Base-by-base conservation (phyloP, 176 grass and related monocot species). In the Zizania latifolia region DNA sequence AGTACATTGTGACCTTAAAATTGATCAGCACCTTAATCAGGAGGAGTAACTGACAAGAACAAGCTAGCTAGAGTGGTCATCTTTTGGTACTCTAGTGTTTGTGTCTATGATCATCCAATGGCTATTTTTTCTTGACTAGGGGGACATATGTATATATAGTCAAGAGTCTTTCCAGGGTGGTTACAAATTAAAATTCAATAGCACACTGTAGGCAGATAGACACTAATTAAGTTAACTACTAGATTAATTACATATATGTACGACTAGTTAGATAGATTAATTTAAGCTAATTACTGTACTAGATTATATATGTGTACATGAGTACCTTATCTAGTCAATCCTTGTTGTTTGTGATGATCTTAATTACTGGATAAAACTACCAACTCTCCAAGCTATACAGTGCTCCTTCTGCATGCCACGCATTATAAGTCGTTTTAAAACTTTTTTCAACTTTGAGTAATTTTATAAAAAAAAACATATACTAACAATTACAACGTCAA, bases 31-130 rank as follows among this genome's bases (percentile, higher is more conserved):
- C 16, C 40, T 58, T 56, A 46, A 55, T 67, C 46, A 78, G 21
- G 61, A 39, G 73, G 19, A 29, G 30, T 73, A 30, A 36, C 62
- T 72, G 46, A 56, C 58, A 73, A 72, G 65, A n/a, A 37, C 59
- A 4, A 19, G 23, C 35, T 23, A 74, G 33, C 34, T 29, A 40
- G 55, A 15, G 5, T 74, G 61, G 34, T 58, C n/a, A n/a, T n/a
- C 15, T 61, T 56, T 46, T 56, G 54, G 21, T 48, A 69, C 14
- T 41, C 74, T 53, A 53, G 48, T 34, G 15, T 63, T 41, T 63
- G 35, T 43, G 57, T 58, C 60, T 46, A 35, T 56, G 58, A 72
- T 57, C 21, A 36, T 56, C 15, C 28, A 45, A 57, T 65, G 46
- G 59, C 69, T 41, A 40, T 9, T 59, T 70, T 29, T 33, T 22